phyloP scores from a whole-genome alignment of 192 early-diverging fungal species.

The Coemansia sp. region DNA sequence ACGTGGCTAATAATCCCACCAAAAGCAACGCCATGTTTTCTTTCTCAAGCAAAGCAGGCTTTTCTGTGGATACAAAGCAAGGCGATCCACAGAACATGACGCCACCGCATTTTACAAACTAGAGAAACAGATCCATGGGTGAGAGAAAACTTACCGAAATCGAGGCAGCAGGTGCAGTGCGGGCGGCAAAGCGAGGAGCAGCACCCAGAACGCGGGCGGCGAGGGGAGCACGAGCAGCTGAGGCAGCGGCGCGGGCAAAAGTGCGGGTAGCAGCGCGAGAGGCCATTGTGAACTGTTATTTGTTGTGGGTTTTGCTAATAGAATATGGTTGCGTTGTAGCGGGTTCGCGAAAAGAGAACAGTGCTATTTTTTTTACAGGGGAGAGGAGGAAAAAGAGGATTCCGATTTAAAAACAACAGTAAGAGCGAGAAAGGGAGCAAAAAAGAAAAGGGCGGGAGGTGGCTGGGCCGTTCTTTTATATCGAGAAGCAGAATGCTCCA shows the following conservation, averaged over 20 bases:
- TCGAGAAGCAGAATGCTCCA: not conserved
- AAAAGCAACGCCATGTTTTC: not conserved
- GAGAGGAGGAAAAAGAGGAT: conserved; percentile 2
- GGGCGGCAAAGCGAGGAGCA: conserved; percentile 53
- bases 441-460: not conserved
- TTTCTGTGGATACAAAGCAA: too few relatives aligned
- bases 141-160: conserved; percentile 36
- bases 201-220: conserved; percentile 43
- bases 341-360: conserved; percentile 3
- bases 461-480: not conserved
- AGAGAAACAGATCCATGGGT: not conserved
- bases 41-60: not conserved
- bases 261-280: conserved; percentile 49
- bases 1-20: too few relatives aligned
- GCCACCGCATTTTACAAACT: not conserved
- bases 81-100: not conserved
- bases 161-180: conserved; percentile 30
- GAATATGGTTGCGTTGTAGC: not conserved
- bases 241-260: conserved; percentile 42
- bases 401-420: not conserved
- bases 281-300: conserved; percentile 29
- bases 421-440: not conserved
- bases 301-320: conserved; percentile 10
- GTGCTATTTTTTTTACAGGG: not conserved
- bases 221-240: conserved; percentile 46